phyloP scores from a whole-genome alignment of 23 red algal genomes.

The Cyanidioschyzon merolae region DNA sequence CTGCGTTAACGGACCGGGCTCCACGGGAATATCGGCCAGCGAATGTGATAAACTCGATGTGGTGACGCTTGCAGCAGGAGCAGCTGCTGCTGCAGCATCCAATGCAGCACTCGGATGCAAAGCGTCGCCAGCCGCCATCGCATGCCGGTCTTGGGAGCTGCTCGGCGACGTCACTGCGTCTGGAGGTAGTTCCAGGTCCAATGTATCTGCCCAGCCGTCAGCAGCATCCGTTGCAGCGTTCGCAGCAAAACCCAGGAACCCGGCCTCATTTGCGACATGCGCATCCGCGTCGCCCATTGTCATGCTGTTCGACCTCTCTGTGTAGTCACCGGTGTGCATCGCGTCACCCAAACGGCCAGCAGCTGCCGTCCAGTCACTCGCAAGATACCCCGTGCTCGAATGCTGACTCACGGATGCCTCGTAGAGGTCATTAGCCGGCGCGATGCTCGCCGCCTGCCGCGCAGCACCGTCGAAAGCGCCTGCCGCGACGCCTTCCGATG shows the following conservation, averaged over 20 bases:
- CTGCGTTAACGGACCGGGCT: neutral
- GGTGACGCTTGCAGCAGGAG: neutral
- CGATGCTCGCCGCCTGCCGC: neutral
- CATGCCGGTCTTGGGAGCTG: neutral
- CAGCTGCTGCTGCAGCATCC: neutral
- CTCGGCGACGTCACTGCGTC: neutral
- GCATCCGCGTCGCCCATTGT: too few relatives aligned
- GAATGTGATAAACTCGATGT: neutral
- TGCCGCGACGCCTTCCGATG: constrained; percentile 58
- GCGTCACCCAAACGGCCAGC: neutral
- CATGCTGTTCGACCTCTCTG: neutral
- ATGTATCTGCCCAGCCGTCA: neutral
- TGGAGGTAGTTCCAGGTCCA: neutral
- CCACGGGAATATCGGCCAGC: neutral
- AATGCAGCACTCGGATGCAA: neutral
- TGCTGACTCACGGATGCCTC: constrained; percentile 50
- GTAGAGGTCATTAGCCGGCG: constrained; percentile 66
- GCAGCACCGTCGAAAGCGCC: constrained; percentile 64
- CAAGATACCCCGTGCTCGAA: too few relatives aligned
- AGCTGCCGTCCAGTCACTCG: neutral
- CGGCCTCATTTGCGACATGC: too few relatives aligned
- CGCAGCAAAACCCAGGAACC: neutral
- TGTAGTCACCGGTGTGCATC: neutral
- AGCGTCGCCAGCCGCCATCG: neutral
- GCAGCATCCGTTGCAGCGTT: neutral